Evolutionary conservation across 2,329 filamentous ascomycete species (phyloP), one percentile per base, ranked within the genome.

Genomic region (Chrysosporium keratinophilum): DNA sequence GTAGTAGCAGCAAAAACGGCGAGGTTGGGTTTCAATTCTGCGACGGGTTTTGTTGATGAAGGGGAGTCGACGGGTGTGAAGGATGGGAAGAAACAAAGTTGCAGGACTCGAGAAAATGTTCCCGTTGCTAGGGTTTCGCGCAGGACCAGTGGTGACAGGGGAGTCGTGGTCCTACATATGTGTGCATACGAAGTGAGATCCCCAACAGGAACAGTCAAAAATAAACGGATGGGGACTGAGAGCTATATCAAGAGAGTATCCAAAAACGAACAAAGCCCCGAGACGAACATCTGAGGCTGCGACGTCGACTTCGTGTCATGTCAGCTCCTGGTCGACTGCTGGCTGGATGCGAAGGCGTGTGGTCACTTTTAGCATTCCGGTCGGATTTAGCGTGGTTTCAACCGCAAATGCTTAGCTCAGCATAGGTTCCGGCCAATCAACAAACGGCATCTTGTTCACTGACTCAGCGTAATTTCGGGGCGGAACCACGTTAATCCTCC

Each of bases 101-200:
- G 39, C 37, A 43, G 37, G 2, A 37, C 14, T 43, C 11, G 23
- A 50, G 17, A 23, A 50, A 42, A 34, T 33, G 23, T 43, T 50
- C 37, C 48, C 31, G 48, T 50, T 50, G 48, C 48, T 50, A 39
- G 39, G 48, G 48, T 50, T 50, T 50, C 48, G 48, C 48, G 12
- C 20, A 35, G 12, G 37, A 40, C 37, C 12, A 28, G 35, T 31
- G n/a, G 46, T 17, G 46, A 48, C 45, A 23, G 47, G 46, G 46
- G 31, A 31, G 19, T 23, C 28, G 39, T 50, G 48, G 37, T 20
- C 23, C 23, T 28, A 35, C 48, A 43, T 50, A 28, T 34, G 46
- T 19, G 42, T 20, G 37, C 15, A 14, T 7, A 28, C 23, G 23
- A 7, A 28, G 23, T 28, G 23, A 28, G 7, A 28, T 28, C 3